Base-by-base conservation (phyloP, 768 basidiomycete genomes). In the Leccinum longicurvipes region DNA sequence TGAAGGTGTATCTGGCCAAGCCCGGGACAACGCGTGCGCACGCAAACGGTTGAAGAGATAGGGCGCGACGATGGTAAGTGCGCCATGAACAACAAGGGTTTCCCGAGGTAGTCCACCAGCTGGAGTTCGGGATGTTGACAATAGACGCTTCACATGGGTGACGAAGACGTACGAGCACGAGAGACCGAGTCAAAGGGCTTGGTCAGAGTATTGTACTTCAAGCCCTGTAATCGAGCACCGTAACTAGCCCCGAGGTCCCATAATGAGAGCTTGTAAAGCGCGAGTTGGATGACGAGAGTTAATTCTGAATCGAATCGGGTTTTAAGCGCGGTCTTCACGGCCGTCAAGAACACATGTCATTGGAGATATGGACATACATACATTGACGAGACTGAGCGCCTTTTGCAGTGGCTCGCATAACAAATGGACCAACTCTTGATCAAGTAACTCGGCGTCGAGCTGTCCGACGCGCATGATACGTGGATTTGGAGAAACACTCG, bases 1-100 rank as follows among this genome's bases (percentile, higher is more conserved):
- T 27, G 86, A 83, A 3, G 94, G 94, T 3, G 89, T 82, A 68
- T 97, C 94, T 1, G 93, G 93, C 94, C 94, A 97, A 42, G 93
- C 85, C 59, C 77, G 77, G 2, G 91, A 91, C 21, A 97, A 76
- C 1, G 92, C 93, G 68, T 89, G 78, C 3, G 79, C 67, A 34
- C 91, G 83, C 47, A 95, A 63, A 48, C 90, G 88, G 39, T 78
- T 79, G 66, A 93, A 85, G 6, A 93, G 55, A 66, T 97, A 97
- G 1, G 91, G 91, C 2, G 88, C 65, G 39, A 93, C 60, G 32
- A 93, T 77, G 0, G 91, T 91, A 50, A 95, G 72, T 9, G 80
- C 60, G 24, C 86, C 84, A 62, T 97, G 93, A 2, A 86, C 62
- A 9, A 87, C 60, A 3, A 94, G 74, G 8, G 76, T 79, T 46